Percentiles rank a stretch among this genome's conserved stretches.
Conservation (phyloP, 805 yeast species). For the Saccharomycopsis olivae region DNA sequence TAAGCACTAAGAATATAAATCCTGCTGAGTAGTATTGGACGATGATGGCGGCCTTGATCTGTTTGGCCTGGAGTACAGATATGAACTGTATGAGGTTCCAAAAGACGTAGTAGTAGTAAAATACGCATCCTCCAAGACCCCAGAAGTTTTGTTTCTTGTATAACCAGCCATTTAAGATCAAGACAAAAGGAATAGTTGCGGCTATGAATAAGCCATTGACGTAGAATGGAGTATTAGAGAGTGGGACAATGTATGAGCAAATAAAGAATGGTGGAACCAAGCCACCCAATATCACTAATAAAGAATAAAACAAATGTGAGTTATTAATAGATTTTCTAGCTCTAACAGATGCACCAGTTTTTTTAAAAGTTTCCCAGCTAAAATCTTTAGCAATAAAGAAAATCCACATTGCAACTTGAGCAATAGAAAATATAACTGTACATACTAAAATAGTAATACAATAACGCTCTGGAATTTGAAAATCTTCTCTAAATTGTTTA, state of each 20-base stretch:
- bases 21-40: conserved; percentile 7
- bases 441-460: conserved; percentile 2
- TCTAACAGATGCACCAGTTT: conserved; percentile 11
- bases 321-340: conserved; percentile 3
- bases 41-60: background rate
- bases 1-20: background rate
- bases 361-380: conserved; percentile 14
- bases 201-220: conserved; percentile 6
- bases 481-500: conserved; percentile 1
- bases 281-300: conserved; percentile 10
- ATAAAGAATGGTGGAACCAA: conserved; percentile 10
- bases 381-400: conserved; percentile 12
- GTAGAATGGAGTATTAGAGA: conserved; percentile 3
- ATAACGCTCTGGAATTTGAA: conserved; percentile 2
- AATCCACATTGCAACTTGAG: conserved; percentile 13
- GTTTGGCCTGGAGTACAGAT: conserved; percentile 4
- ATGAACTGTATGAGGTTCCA: conserved; percentile 3
- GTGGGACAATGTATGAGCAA: conserved; percentile 4
- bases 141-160: conserved; percentile 1
- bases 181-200: conserved; percentile 1
- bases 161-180: background rate
- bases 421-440: background rate
- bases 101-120: conserved; percentile 3
- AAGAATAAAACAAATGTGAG: conserved; percentile 5
- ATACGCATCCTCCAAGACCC: background rate